Base-by-base conservation (phyloP, 805 yeast genomes). In the Ogataea minuta region DNA sequence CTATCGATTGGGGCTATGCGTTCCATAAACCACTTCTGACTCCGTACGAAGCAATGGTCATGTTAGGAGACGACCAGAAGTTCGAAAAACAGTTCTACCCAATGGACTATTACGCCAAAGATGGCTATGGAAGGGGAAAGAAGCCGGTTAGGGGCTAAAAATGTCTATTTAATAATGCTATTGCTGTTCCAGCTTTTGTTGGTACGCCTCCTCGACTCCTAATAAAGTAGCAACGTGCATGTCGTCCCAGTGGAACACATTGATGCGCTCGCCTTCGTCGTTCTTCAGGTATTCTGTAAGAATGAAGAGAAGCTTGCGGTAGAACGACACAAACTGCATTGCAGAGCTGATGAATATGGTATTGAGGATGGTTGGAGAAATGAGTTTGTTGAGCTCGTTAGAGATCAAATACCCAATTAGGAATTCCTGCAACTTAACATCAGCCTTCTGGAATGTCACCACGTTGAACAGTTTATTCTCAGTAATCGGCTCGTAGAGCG, bases 1-100 rank as follows among this genome's bases (percentile, higher is more conserved):
- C 96, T 2, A 91, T 93, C 28, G 99, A 93, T 61, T 93, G 99
- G 99, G 99, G 99, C 0, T 93, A 93, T 60, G 99, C 99, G 0
- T 93, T 93, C 57, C 79, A 80, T 43, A 85, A 84, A 56, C 99
- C 99, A 0, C 66, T 93, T 29, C 64, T 93, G 42, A 91, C 99
- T 0, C 99, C 99, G 0, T 93, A 93, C 59, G 99, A 93, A 58
- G 88, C 96, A 0, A 88, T 86, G 87, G 95, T 90, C 4, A 74
- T 89, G 73, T 62, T 93, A 50, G 83, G 77, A 6, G 72, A 80
- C 31, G 97, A 89, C 54, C 66, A 66, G 25, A 71, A 68, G 62
- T 85, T 93, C 77, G 67, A 62, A 31, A 74, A 74, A 28, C 68
- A 68, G 1, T 80, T 72, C 41, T 93, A 93, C 57, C 97, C 97